Base-by-base conservation (phyloP, 441 rosid species). In the Euphorbia corollata region DNA sequence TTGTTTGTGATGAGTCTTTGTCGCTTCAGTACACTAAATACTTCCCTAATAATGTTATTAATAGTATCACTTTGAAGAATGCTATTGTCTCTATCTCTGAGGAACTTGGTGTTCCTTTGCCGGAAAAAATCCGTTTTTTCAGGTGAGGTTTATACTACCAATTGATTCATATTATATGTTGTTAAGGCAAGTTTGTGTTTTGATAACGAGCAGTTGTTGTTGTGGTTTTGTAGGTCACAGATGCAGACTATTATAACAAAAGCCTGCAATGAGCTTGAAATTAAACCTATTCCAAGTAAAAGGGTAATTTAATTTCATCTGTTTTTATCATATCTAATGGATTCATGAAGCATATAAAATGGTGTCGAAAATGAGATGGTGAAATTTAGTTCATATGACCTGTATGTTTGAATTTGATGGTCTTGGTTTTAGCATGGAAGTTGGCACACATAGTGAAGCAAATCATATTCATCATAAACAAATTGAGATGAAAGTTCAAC, bases 161-260 rank as follows among this genome's bases (percentile, higher is more conserved):
- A 27, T 27, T 27, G 32, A 27, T 27, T 27, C 32, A 27, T 1
- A 27, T 27, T 27, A 4, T 27, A 27, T n/a, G 32, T 27, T 8
- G 10, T 18, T 0, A 16, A 3, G 1, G n/a, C 23, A 38, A 39
- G 4, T 27, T 8, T n/a, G 2, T 24, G 39, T 45, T 61, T 27
- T 57, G 30, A 27, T 68, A 22, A 48, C 20, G 50, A 19, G 65
- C 23, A 23, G 32, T 27, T 27, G 3, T 27, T 47, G 7, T 63
- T 63, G 53, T 51, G 70, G 64, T 55, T 62, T 75, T 67, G 30
- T 59, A 93, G 97, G 87, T 87, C 96, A 39, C 97, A 93, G 80
- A 87, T 93, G 97, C 99, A 91, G 85, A 93, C 95, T 0, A 91
- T 93, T 77, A 83, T 91, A 67, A 78, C 90, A 50, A 93, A 85